Evolutionary conservation across 1,284 basidiomycete species (phyloP).

Genomic region (Leucoagaricus sp.): DNA sequence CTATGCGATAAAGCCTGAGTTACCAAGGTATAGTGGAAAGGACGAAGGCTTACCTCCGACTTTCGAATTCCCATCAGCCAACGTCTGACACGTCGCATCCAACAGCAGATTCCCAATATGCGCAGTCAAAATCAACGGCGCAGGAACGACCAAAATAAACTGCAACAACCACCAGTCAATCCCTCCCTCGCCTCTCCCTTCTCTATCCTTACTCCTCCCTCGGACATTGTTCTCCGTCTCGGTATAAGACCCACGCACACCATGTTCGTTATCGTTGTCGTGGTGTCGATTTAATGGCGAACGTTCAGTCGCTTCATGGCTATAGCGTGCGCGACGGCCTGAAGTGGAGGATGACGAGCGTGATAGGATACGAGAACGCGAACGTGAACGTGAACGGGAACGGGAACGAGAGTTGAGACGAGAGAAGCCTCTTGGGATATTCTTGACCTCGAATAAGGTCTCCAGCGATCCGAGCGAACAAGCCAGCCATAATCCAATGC

Average conservation of each 20-base stretch:
- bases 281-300: conserved; percentile 50
- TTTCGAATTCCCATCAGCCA: conserved; percentile 64
- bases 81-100: conserved; percentile 55
- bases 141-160: conserved; percentile 54
- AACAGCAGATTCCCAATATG: conserved; percentile 56
- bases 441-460: conserved; percentile 2
- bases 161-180: conserved; percentile 68
- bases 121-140: conserved; percentile 57
- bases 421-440: neutral
- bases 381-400: neutral
- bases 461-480: conserved; percentile 38
- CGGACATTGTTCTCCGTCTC: conserved; percentile 8
- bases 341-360: neutral
- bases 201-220: neutral
- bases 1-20: conserved; percentile 32
- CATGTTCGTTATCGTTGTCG: conserved; percentile 13
- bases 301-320: conserved; percentile 34
- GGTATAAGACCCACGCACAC: conserved; percentile 20
- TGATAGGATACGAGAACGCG: neutral
- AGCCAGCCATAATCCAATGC: conserved; percentile 50
- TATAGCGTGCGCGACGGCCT: neutral
- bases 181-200: conserved; percentile 26
- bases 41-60: conserved; percentile 42
- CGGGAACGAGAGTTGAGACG: neutral
- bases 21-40: neutral